phyloP scores from a whole-genome alignment of 129 eudicot species.

The Saposhnikovia divaricata region DNA sequence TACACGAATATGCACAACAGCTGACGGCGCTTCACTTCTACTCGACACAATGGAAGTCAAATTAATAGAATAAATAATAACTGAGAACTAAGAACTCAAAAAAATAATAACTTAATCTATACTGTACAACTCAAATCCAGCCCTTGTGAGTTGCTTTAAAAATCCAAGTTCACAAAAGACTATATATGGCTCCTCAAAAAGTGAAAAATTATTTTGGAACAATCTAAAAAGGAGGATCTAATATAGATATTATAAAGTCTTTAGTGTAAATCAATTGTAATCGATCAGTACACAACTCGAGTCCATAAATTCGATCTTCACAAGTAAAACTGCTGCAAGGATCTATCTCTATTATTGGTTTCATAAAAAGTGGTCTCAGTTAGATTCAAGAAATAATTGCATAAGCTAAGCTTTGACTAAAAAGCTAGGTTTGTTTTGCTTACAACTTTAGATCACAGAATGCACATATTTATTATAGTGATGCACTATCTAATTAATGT shows the following conservation, averaged over 20 bases:
- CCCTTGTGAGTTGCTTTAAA: neutral
- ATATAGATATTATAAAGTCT: neutral
- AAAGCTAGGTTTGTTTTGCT: neutral
- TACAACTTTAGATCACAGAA: too few relatives aligned
- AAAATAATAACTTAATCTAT: neutral
- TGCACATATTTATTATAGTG: too few relatives aligned
- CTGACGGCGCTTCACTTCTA: conserved; percentile 32
- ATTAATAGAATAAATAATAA: conserved; percentile 58
- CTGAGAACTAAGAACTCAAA: neutral
- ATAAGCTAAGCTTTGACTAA: neutral
- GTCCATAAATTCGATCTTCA: neutral
- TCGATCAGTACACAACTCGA: neutral
- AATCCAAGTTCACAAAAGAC: neutral
- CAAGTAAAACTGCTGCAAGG: neutral
- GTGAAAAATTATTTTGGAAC: neutral
- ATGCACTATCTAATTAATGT: too few relatives aligned
- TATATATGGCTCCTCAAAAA: too few relatives aligned
- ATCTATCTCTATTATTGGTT: neutral
- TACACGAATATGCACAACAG: conserved; percentile 57
- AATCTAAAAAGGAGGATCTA: neutral
- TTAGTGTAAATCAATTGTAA: neutral
- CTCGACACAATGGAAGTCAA: conserved; percentile 68
- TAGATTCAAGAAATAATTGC: neutral
- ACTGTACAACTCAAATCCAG: neutral
- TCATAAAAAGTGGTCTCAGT: neutral